Conservation (phyloP, 345 rosid species). For the Citrus cavaleriei region DNA sequence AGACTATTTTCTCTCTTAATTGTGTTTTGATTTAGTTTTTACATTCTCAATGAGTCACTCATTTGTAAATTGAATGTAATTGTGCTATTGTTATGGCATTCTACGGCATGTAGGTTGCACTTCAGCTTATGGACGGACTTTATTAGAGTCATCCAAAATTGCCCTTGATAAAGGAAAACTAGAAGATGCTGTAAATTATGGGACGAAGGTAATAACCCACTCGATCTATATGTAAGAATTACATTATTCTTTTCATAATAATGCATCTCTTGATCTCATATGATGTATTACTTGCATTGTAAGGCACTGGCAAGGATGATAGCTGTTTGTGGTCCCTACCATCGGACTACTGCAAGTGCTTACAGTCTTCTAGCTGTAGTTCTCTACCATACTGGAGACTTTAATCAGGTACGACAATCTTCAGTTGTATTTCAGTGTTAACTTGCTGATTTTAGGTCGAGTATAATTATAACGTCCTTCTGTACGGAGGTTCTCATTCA, state of each 20-base stretch:
- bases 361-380: constrained; percentile 93
- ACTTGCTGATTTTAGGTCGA: background rate
- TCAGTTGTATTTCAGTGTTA: background rate
- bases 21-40: background rate
- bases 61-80: background rate
- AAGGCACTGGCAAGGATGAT: constrained; percentile 82
- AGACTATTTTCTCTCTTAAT: constrained; percentile 4
- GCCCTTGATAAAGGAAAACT: constrained; percentile 94
- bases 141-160: constrained; percentile 80
- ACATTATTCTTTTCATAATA: background rate
- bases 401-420: constrained; percentile 63
- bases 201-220: constrained; percentile 57
- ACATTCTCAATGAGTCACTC: background rate
- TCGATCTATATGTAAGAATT: background rate
- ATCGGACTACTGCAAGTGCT: constrained; percentile 81
- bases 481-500: background rate
- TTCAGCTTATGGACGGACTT: constrained; percentile 74
- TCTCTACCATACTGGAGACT: constrained; percentile 90
- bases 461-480: background rate
- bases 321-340: constrained; percentile 89
- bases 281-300: constrained; percentile 16
- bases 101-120: constrained; percentile 74
- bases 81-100: constrained; percentile 4
- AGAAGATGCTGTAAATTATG: constrained; percentile 68
- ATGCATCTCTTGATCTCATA: constrained; percentile 12